Evolutionary conservation across 2,329 filamentous ascomycete species (phyloP), one percentile per base, ranked within the genome.

Genomic region (Cephalotrichum gorgonifer): DNA sequence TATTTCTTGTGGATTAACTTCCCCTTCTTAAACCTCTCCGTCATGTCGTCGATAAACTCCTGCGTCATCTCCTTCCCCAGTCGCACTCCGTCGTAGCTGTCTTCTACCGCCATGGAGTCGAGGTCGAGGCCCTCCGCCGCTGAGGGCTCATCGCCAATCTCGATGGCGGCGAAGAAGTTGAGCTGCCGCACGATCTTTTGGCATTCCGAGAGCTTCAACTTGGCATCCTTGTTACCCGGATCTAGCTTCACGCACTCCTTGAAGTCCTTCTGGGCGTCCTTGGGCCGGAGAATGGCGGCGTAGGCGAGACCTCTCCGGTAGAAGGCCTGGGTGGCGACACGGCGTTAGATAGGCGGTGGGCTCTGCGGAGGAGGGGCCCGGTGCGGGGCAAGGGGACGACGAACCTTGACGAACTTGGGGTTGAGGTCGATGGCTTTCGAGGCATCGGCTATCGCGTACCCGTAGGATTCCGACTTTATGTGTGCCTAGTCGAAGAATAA

Each of bases 11-110:
- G 88, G 50, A 98, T 77, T 69, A 88, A 91, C 77, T 98, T 97
- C 62, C 93, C 93, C 46, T 79, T 84, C 78, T 94, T 95, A 78
- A 98, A 98, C 28, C 93, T 76, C 65, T 93, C 79, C 50, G 88
- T 91, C 91, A 97, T 96, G 70, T 98, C 91, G 58, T 94, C 86
- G 58, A 98, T 87, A 62, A 98, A 98, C 59, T 96, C 91, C 57
- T 91, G 80, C 1, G 91, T 96, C 89, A 98, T 98, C 63, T 86
- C 76, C 47, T 84, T 77, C 35, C 78, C 84, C 48, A 98, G 71
- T 50, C 75, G 76, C 22, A 82, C 84, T 53, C 93, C 93, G 60
- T 98, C 93, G 60, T 98, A 98, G 49, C 76, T 76, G 22, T 82
- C 71, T 53, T 96, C 90, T 17, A 98, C 81, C 11, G 73, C 72